Evolutionary conservation across 2,329 filamentous ascomycete species (phyloP), one percentile per base, ranked within the genome.

Genomic region (Aspergillus brasiliensis): DNA sequence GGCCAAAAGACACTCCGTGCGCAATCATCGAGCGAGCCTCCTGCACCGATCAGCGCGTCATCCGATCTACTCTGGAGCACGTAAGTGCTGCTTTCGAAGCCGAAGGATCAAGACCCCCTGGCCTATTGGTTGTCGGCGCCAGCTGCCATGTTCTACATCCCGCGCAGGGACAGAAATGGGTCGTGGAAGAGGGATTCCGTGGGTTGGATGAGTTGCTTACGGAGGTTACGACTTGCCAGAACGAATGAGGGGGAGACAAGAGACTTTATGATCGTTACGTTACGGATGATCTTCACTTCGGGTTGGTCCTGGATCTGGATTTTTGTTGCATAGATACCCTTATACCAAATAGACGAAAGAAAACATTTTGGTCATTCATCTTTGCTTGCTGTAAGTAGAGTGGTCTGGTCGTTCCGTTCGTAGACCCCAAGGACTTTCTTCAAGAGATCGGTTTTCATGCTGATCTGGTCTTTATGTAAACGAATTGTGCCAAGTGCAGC

Each of bases 11-110:
- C n/a, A 95, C 92, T 1, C 92, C 94, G 0, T 97, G 94, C 70
- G 93, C 94, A 0, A 93, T 99, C 10, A 85, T 99, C 57, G 95
- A 99, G 77, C 85, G 95, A 37, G 95, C 95, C 5, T 96, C 91
- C 62, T 99, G 95, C 73, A 90, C 92, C 0, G 95, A 99, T 72
- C 95, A 99, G 79, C 84, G 94, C 51, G 91, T 99, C 15, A 93
- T 99, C 27, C 84, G 95, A 58, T 95, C 92, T 1, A 97, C 92
- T 1, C 78, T 99, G 23, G 84, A 88, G 67, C 84, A 89, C 68
- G 91, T 98, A 1, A 90, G 84, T 23, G 84, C 87, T 55, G 95
- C 95, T 0, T 88, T 99, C 48, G 92, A 97, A 73, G 87, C 91
- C 52, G 92, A 96, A 71, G 95, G 95, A 0, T 95, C 90, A 66